These are phyloP conservation scores for Cardamine resedifolia DNA, from an alignment of 345 rosid genomes.

Conservation along the genomic window DNA sequence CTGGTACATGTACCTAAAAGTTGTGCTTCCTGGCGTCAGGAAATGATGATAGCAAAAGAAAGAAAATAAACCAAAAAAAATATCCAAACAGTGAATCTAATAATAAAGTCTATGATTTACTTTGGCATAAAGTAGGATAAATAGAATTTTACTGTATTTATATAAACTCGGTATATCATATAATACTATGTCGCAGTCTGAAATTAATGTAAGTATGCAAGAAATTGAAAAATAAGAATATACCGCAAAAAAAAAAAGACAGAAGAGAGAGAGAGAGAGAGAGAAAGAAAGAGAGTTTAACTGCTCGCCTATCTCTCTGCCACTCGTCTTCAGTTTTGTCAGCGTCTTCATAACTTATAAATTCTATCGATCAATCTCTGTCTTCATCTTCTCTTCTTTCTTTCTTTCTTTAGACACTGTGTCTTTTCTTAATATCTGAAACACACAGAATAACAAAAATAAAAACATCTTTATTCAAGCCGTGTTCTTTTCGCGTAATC, in stretches of 20 bases:
- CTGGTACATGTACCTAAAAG: conserved; percentile 27
- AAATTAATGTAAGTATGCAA: background rate
- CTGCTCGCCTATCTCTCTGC: conserved; percentile 27
- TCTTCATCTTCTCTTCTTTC: no score
- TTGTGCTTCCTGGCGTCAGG: conserved; percentile 9
- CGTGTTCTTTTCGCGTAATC: conserved; percentile 34
- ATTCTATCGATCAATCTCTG: background rate
- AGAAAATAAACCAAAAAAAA: conserved; percentile 4
- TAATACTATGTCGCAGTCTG: conserved; percentile 3
- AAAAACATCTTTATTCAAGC: background rate
- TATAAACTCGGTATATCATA: background rate
- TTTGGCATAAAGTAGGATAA: background rate
- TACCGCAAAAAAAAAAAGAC: background rate
- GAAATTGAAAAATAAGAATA: background rate
- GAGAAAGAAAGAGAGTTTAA: conserved; percentile 5
- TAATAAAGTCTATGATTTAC: background rate
- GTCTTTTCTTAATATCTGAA: background rate
- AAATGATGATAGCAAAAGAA: background rate
- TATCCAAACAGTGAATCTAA: background rate
- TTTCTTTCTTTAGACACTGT: background rate
- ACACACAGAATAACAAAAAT: background rate
- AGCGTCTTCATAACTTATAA: conserved; percentile 25
- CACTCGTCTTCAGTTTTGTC: conserved; percentile 37
- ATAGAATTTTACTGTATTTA: background rate
- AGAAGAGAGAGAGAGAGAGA: background rate